phyloP scores from a whole-genome alignment of 768 basidiomycete species.

The Pulveroboletus sp. region DNA sequence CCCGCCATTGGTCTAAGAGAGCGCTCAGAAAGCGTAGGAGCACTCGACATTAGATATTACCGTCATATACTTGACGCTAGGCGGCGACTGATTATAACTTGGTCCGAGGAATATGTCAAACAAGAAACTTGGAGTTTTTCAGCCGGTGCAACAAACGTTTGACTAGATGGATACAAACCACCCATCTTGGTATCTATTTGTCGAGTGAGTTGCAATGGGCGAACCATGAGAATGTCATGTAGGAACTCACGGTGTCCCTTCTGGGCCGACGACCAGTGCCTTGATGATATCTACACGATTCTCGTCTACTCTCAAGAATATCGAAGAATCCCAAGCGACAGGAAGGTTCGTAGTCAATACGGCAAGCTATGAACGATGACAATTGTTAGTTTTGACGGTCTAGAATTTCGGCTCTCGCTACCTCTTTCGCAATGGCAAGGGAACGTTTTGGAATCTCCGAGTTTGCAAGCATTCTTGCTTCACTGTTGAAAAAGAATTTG shows the following conservation, averaged over 20 bases:
- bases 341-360: conserved; percentile 91
- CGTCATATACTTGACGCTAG: conserved; percentile 66
- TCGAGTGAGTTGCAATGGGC: conserved; percentile 4
- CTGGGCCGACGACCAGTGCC: conserved; percentile 87
- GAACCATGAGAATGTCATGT: background rate
- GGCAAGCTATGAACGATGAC: conserved; percentile 58
- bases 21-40: conserved; percentile 11
- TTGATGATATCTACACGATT: conserved; percentile 89
- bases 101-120: conserved; percentile 94
- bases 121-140: conserved; percentile 45
- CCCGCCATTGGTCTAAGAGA: conserved; percentile 71
- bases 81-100: conserved; percentile 85
- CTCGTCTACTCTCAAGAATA: conserved; percentile 92
- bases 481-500: conserved; percentile 78
- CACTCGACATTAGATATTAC: conserved; percentile 24
- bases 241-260: conserved; percentile 80
- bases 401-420: conserved; percentile 23
- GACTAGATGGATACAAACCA: conserved; percentile 49
- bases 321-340: conserved; percentile 92
- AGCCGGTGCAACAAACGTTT: background rate
- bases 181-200: conserved; percentile 78
- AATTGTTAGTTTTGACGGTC: conserved; percentile 5
- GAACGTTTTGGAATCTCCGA: conserved; percentile 89
- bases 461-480: conserved; percentile 78
- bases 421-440: conserved; percentile 94